Conservation (phyloP, 257 asterid species). For the Asclepias syriaca region DNA sequence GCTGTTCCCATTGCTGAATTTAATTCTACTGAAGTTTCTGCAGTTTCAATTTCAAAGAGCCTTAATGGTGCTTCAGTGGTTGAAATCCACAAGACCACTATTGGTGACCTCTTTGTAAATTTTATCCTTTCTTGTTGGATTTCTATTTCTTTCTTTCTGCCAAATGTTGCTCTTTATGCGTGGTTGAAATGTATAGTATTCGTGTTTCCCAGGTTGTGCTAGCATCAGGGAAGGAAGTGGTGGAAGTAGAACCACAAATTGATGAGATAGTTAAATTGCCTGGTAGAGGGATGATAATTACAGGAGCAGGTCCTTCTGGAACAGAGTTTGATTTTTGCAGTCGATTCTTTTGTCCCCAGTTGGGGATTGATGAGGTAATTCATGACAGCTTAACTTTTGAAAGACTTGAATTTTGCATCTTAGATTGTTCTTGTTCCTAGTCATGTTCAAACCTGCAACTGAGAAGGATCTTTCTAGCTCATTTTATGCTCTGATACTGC, state of each 20-base stretch:
- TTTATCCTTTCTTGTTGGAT: too few relatives aligned
- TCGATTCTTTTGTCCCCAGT: conserved; percentile 77
- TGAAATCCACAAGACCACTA: conserved; percentile 46
- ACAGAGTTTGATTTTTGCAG: conserved; percentile 72
- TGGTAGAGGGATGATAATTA: conserved; percentile 63
- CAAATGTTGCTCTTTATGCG: background rate
- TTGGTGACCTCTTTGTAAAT: conserved; percentile 63
- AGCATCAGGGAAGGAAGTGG: conserved; percentile 62
- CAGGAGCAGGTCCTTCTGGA: conserved; percentile 70
- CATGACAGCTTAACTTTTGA: background rate
- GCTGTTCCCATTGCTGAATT: conserved; percentile 39
- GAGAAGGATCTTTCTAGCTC: too few relatives aligned
- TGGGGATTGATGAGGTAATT: conserved; percentile 65
- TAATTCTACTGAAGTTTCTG: conserved; percentile 30
- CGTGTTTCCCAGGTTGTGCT: conserved; percentile 54
- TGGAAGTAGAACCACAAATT: conserved; percentile 45
- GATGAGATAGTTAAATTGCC: conserved; percentile 43
- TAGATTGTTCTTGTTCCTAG: background rate
- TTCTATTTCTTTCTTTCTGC: background rate
- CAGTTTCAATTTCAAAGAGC: conserved; percentile 53
- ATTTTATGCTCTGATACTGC: too few relatives aligned
- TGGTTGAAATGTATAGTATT: background rate
- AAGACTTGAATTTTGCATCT: background rate
- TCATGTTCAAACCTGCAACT: background rate
- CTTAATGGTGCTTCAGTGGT: conserved; percentile 51